A percentile compares a stretch with the other conserved stretches of the same genome.
Conservation (phyloP, 495 filamentous ascomycete species). For the Xylaria flabelliformis region DNA sequence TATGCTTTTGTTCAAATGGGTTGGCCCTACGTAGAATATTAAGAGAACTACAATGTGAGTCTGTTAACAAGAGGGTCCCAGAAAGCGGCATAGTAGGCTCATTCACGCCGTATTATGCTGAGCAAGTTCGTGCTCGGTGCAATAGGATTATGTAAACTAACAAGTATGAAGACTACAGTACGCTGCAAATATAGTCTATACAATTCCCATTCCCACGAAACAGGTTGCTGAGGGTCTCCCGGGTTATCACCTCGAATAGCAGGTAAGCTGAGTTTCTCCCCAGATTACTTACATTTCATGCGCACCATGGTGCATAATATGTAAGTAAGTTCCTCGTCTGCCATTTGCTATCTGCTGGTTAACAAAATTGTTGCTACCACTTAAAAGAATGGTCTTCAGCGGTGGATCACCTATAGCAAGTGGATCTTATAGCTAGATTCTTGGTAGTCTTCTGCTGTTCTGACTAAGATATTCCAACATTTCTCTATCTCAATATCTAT, state of each 20-base stretch:
- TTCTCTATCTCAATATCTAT: not conserved
- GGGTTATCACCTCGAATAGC: not conserved
- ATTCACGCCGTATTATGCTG: not conserved
- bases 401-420: not conserved
- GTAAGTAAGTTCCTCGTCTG: not conserved
- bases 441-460: not conserved
- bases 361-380: not conserved
- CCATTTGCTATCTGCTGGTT: not conserved
- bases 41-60: not conserved
- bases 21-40: not conserved
- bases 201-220: not conserved
- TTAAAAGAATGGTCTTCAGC: not conserved
- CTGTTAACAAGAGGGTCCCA: not conserved
- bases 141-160: not conserved
- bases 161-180: too few species aligned
- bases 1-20: not conserved
- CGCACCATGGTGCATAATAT: not conserved
- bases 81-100: not conserved
- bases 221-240: not conserved
- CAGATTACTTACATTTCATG: not conserved
- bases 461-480: not conserved
- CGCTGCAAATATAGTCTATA: too few species aligned
- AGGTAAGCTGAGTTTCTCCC: not conserved
- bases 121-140: not conserved
- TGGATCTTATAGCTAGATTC: not conserved